Percentiles rank a stretch among this genome's conserved stretches.
These are phyloP conservation scores for Aspergillus fijiensis DNA, from an alignment of 2,329 filamentous ascomycete species.

Conservation along the genomic window DNA sequence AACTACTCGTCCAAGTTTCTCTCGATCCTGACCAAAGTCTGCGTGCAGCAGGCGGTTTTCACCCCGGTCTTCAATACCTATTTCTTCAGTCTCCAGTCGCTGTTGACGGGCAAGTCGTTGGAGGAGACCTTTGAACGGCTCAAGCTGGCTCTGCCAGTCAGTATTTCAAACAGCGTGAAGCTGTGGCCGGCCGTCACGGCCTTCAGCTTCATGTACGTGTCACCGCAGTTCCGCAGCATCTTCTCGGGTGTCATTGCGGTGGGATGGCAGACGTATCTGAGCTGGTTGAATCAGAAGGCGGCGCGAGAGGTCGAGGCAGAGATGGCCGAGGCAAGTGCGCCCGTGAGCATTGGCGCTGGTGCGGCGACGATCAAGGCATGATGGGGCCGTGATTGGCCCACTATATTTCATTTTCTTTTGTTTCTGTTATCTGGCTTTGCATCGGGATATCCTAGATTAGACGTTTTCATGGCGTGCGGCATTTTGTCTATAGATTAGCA, in stretches of 20 bases:
- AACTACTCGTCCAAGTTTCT: slow-evolving; percentile 74
- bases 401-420: background rate
- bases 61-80: slow-evolving; percentile 80
- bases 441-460: background rate
- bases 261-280: slow-evolving; percentile 90
- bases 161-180: slow-evolving; percentile 76
- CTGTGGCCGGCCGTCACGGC: slow-evolving; percentile 86
- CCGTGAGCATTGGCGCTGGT: slow-evolving; percentile 12
- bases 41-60: slow-evolving; percentile 76
- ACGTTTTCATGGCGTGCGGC: background rate
- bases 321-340: slow-evolving; percentile 19
- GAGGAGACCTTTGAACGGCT: slow-evolving; percentile 69
- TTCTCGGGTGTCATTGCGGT: slow-evolving; percentile 79
- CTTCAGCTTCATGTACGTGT: slow-evolving; percentile 81
- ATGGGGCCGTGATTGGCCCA: background rate
- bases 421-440: background rate
- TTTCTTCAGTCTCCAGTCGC: slow-evolving; percentile 78
- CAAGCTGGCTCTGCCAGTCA: slow-evolving; percentile 71
- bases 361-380: slow-evolving; percentile 20
- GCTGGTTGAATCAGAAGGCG: slow-evolving; percentile 72
- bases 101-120: slow-evolving; percentile 67
- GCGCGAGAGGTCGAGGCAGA: slow-evolving; percentile 56
- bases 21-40: slow-evolving; percentile 73
- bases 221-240: slow-evolving; percentile 74
- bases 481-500: slow-evolving; percentile 17